phyloP scores from a whole-genome alignment of 176 grass and related monocot genomes.

The Secale cereale region DNA sequence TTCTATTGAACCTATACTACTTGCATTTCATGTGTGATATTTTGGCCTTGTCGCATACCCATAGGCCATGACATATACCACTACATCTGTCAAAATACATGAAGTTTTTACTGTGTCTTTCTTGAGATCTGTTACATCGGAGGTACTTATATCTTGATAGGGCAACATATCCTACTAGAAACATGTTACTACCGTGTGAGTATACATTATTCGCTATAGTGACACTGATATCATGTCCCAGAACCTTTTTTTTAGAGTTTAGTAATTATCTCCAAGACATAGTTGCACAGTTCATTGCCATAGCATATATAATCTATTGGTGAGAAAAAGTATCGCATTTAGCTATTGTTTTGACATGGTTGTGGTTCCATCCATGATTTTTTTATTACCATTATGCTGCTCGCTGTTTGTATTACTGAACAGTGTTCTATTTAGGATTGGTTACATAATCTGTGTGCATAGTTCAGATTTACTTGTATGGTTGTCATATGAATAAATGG shows the following conservation, averaged over 20 bases:
- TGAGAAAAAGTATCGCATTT: neutral
- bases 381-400: neutral
- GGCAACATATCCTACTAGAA: neutral
- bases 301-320: neutral
- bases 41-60: neutral
- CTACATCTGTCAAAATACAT: neutral
- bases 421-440: neutral
- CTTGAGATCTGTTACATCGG: neutral
- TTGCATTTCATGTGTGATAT: neutral
- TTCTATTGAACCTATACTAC: neutral
- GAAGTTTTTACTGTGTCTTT: neutral
- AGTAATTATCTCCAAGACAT: slow-evolving; percentile 8
- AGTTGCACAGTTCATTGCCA: neutral
- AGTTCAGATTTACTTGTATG: neutral
- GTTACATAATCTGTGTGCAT: neutral
- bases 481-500: neutral
- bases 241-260: slow-evolving; percentile 4
- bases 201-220: neutral
- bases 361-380: neutral
- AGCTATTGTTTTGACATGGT: neutral
- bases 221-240: neutral
- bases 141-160: neutral
- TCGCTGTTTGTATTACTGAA: neutral
- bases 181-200: neutral
- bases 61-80: neutral